Evolutionary conservation across 768 basidiomycete genomes (phyloP), one percentile per base, ranked within the genome.

Genomic region (Pleurotus citrinopileatus): DNA sequence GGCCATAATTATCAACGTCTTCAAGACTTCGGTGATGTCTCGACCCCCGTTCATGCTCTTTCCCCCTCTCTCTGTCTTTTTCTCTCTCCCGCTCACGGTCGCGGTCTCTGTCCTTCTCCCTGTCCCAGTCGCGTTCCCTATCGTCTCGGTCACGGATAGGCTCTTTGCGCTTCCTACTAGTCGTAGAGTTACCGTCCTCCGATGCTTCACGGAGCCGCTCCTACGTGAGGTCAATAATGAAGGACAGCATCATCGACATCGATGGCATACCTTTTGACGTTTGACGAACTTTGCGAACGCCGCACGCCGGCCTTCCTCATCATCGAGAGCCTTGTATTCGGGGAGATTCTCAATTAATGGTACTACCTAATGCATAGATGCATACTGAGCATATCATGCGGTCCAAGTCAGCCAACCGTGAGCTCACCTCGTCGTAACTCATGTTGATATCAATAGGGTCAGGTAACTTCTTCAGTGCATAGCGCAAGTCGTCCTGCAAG

Each of bases 401-500:
- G 44, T 37, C 20, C 34, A 13, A n/a, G n/a, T 10, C 20, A 46
- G 17, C 37, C 56, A 6, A 29, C 28, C n/a, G 48, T 22, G 43
- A 12, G 68, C 84, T 52, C 59, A 91, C 94, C 61, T 89, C 84
- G 60, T 98, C 95, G 63, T 88, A 98, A 1, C 86, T 66, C 53
- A 86, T 65, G 25, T 71, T 82, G 45, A 94, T 67, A 59, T 96
- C 92, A 34, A 98, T 69, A 1, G 91, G 81, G 45, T 94, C 91
- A 0, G 89, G 67, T 5, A 96, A 74, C 66, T 96, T 96, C 72
- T 91, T 94, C 59, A 98, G 76, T 0, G 95, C 97, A 71, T 98
- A 97, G 4, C 97, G 87, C 32, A 99, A 76, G 64, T 98, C 97
- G 68, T 99, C 97, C 63, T 97, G 92, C 57, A 93, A 70, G 67